These are phyloP conservation scores for Oryza brachyantha DNA, from an alignment of 176 grass and related monocot species.

Conservation along the genomic window DNA sequence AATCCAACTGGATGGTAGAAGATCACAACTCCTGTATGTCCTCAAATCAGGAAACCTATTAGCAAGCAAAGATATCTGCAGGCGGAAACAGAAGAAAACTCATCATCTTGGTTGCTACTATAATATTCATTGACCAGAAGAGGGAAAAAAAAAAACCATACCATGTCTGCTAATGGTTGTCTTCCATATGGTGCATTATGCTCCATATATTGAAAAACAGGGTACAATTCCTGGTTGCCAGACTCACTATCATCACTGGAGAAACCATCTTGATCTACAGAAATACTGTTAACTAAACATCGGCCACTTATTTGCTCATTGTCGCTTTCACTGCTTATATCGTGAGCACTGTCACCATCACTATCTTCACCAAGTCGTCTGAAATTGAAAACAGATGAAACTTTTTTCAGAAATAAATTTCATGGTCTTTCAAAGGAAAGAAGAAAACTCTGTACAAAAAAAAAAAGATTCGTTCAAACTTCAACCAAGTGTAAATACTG, in stretches of 20 bases:
- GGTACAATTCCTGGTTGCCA: constrained; percentile 17
- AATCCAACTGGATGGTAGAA: constrained; percentile 77
- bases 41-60: constrained; percentile 60
- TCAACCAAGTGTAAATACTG: background rate
- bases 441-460: background rate
- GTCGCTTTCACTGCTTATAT: constrained; percentile 56
- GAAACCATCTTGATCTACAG: constrained; percentile 46
- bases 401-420: background rate
- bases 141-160: constrained; percentile 2
- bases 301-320: constrained; percentile 25
- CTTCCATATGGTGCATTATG: constrained; percentile 75
- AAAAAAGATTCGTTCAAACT: background rate
- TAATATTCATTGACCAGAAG: constrained; percentile 14
- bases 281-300: constrained; percentile 27
- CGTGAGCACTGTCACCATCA: constrained; percentile 41
- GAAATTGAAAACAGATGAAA: background rate
- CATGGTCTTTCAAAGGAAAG: background rate
- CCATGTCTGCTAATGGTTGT: constrained; percentile 82
- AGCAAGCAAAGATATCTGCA: constrained; percentile 67
- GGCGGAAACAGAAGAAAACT: constrained; percentile 8
- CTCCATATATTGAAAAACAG: constrained; percentile 68
- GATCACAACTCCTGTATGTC: constrained; percentile 66
- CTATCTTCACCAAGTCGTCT: constrained; percentile 41
- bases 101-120: background rate
- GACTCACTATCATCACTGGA: constrained; percentile 44